Base-by-base conservation (phyloP, 75 land plant genomes). In the Sequoiadendron giganteum region DNA sequence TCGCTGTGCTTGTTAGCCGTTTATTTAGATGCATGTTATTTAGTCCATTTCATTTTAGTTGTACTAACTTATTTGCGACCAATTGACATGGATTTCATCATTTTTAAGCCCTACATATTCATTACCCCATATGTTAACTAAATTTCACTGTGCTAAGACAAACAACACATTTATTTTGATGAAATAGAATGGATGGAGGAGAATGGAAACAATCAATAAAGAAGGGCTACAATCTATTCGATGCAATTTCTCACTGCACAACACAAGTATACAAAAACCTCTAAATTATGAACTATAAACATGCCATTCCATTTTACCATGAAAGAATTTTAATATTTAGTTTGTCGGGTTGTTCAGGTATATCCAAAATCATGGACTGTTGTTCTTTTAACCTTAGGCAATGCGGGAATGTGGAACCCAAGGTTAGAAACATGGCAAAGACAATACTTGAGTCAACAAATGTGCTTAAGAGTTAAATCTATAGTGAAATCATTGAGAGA, bases 331-430 rank as follows among this genome's bases (percentile, higher is more conserved):
- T 52, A 52, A 52, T 38, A 55, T 30, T 87, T 76, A 52, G 4
- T 13, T 14, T 1, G 14, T 0, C 14, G 16, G 11, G 14, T 52
- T 13, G 15, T 52, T 13, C 92, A 97, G 99, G 99, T 97, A 54
- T 97, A 97, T 87, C 97, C 97, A 43, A 91, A 88, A 0, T 91
- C 95, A 13, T 97, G 99, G 99, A 93, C 95, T 8, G 92, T 95
- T 5, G 91, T 97, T 55, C 80, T 91, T 36, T 87, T 96, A 36
- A 93, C 93, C 42, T 87, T 96, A 73, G 97, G 96, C 87, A 97
- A 97, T 88, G 92, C 94, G 75, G 99, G 99, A 10, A 94, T 96
- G 91, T 97, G 99, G 99, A 95, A 96, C 70, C n/a, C 96, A 82
- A 92, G 99, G 80, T 97, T 97, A 55, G 93, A 95, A 86, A 89